Evolutionary conservation across 73 alveolate species (phyloP).

Genomic region (Blepharisma stoltei): DNA sequence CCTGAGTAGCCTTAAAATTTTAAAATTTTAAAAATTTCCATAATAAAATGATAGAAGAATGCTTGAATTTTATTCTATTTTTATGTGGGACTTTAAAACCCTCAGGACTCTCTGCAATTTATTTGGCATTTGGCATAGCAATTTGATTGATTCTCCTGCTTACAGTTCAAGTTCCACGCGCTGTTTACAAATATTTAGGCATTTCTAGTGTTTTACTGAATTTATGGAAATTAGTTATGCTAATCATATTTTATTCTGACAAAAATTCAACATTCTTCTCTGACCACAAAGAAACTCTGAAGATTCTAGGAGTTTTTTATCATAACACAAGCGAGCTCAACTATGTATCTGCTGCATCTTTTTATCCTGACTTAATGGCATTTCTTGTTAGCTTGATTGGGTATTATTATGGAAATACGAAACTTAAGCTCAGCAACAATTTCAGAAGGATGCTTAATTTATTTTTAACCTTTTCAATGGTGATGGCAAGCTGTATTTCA

Average conservation of each 20-base stretch:
- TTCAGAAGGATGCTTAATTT: not conserved
- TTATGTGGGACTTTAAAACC: conserved; percentile 16
- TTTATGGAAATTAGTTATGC: conserved; percentile 8
- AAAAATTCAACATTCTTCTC: not conserved
- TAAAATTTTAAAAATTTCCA: too few species aligned
- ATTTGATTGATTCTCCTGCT: not conserved
- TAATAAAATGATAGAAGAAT: conserved; percentile 20
- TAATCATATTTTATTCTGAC: not conserved
- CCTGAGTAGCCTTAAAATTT: too few species aligned
- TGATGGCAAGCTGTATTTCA: conserved; percentile 14
- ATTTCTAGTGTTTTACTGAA: not conserved
- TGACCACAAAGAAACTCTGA: not conserved
- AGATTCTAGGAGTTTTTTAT: not conserved
- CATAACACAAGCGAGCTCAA: not conserved
- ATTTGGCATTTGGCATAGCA: not conserved
- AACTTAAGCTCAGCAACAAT: not conserved
- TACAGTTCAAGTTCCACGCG: conserved; percentile 2
- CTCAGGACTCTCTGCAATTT: conserved; percentile 13
- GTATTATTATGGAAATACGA: not conserved
- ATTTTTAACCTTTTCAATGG: not conserved
- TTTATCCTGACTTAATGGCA: conserved; percentile 1
- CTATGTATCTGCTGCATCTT: not conserved
- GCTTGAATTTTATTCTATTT: conserved; percentile 15
- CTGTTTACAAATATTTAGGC: not conserved
- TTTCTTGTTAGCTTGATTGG: not conserved